Conservation (phyloP, 139 green algal genomes). For the Zygnema circumcarinatum region DNA sequence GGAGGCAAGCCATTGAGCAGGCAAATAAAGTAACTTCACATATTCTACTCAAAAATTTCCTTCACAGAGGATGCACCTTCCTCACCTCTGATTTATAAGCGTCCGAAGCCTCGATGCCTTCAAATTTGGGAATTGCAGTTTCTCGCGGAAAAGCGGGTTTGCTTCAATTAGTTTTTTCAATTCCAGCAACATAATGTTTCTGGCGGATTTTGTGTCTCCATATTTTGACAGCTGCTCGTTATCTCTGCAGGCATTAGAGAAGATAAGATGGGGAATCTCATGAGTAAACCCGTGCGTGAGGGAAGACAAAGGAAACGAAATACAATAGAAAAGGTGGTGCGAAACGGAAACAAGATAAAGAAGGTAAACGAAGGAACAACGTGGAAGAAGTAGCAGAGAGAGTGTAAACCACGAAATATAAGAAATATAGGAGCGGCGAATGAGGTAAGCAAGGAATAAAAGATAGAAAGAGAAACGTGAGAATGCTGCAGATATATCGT, state of each 20-base stretch:
- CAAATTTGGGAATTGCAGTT: constrained; percentile 53
- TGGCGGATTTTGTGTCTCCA: constrained; percentile 58
- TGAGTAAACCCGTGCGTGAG: no score
- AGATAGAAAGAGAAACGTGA: no score
- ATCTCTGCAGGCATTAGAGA: no score
- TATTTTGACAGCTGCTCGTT: constrained; percentile 65
- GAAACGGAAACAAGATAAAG: background rate
- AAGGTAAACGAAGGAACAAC: background rate
- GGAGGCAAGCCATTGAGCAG: no score
- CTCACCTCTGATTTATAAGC: constrained; percentile 65
- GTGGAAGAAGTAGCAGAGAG: background rate
- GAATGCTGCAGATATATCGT: no score
- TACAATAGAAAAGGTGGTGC: background rate
- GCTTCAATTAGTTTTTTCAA: constrained; percentile 64
- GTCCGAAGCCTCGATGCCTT: constrained; percentile 58
- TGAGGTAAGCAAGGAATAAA: no score
- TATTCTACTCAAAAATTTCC: no score
- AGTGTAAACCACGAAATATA: no score
- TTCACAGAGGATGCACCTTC: no score
- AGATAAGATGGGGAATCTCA: no score
- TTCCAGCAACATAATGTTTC: constrained; percentile 63
- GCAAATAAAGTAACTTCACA: no score
- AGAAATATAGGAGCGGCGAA: no score
- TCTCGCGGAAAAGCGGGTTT: constrained; percentile 60
- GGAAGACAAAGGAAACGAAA: constrained; percentile 3